A percentile compares a stretch with the other conserved stretches of the same genome.
These are phyloP conservation scores for Ustilaginoidea virens DNA, from an alignment of 2,329 filamentous ascomycete species.

Conservation along the genomic window DNA sequence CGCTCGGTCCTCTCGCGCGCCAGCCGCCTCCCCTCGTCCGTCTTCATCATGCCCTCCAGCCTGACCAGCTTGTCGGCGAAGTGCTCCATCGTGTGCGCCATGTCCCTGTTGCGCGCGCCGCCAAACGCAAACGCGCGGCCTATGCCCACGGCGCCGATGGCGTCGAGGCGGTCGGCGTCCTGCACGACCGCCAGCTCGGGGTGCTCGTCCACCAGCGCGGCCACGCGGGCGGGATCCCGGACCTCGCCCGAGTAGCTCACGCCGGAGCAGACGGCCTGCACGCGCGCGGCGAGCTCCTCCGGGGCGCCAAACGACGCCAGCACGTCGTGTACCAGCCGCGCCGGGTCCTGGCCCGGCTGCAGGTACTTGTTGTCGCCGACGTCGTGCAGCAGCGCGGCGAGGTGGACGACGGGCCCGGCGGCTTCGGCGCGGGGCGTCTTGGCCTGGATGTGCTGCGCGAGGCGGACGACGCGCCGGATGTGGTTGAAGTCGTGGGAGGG, in stretches of 20 bases:
- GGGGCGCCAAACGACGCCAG: conserved; percentile 42
- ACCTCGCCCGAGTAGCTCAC: conserved; percentile 69
- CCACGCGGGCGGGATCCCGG: conserved; percentile 44
- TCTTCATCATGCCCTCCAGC: conserved; percentile 52
- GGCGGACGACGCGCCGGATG: conserved; percentile 62
- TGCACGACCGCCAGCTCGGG: conserved; percentile 63
- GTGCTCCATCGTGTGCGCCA: conserved; percentile 56
- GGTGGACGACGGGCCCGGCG: conserved; percentile 37
- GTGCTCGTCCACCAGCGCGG: conserved; percentile 43
- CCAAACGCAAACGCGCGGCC: conserved; percentile 51
- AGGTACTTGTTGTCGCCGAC: conserved; percentile 78
- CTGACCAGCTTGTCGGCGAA: conserved; percentile 61
- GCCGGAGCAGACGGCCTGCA: conserved; percentile 58
- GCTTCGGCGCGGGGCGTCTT: conserved; percentile 23
- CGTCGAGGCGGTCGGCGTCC: conserved; percentile 85
- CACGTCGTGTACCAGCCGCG: conserved; percentile 38
- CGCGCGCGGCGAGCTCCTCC: conserved; percentile 41
- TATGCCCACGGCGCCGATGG: conserved; percentile 75
- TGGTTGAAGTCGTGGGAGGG: conserved; percentile 80
- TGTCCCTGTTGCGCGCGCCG: conserved; percentile 42
- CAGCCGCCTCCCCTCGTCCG: conserved; percentile 34
- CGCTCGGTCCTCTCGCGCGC: conserved; percentile 37
- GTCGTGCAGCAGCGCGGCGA: conserved; percentile 71
- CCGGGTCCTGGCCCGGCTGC: conserved; percentile 36
- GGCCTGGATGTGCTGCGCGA: conserved; percentile 50